These are phyloP conservation scores for Dillenia turbinata DNA, from an alignment of 164 flowering plant genomes.

Conservation along the genomic window DNA sequence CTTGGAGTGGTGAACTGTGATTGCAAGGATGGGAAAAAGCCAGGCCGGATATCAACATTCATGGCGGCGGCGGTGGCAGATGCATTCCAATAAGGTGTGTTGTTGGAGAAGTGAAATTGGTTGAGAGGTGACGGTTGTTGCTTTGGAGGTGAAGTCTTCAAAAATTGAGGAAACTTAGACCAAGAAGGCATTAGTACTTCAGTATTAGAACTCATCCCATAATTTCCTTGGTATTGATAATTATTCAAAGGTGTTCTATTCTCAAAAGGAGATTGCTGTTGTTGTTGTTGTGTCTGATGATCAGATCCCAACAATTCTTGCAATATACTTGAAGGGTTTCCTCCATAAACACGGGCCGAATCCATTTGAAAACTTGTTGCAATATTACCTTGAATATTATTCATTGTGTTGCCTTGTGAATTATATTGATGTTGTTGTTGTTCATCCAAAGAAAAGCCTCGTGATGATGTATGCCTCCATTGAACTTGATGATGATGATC, in stretches of 20 bases:
- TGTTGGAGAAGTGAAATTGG: constrained; percentile 71
- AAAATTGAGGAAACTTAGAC: constrained; percentile 53
- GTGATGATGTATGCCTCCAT: constrained; percentile 31
- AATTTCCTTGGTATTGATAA: constrained; percentile 19
- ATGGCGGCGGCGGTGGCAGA: constrained; percentile 24
- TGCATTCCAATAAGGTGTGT: constrained; percentile 67
- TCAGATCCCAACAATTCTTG: constrained; percentile 42
- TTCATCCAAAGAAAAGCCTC: constrained; percentile 36
- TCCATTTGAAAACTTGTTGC: constrained; percentile 23
- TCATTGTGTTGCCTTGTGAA: constrained; percentile 29
- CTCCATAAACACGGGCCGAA: constrained; percentile 31
- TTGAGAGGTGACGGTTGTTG: constrained; percentile 19
- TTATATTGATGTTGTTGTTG: constrained; percentile 25
- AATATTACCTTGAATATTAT: constrained; percentile 13
- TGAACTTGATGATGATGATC: constrained; percentile 10
- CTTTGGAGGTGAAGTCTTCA: constrained; percentile 43
- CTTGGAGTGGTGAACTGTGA: constrained; percentile 16
- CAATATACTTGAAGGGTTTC: constrained; percentile 24
- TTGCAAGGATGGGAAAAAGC: constrained; percentile 26
- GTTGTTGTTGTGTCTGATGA: constrained; percentile 21
- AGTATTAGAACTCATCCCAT: constrained; percentile 21
- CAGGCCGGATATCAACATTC: constrained; percentile 18
- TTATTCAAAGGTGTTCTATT: constrained; percentile 11
- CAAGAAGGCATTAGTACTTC: constrained; percentile 27
- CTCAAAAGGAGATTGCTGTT: constrained; percentile 22